Percentiles rank a stretch among this genome's conserved stretches.
These are phyloP conservation scores for Malus hybrid DNA, from an alignment of 331 rosid genomes.

Conservation along the genomic window DNA sequence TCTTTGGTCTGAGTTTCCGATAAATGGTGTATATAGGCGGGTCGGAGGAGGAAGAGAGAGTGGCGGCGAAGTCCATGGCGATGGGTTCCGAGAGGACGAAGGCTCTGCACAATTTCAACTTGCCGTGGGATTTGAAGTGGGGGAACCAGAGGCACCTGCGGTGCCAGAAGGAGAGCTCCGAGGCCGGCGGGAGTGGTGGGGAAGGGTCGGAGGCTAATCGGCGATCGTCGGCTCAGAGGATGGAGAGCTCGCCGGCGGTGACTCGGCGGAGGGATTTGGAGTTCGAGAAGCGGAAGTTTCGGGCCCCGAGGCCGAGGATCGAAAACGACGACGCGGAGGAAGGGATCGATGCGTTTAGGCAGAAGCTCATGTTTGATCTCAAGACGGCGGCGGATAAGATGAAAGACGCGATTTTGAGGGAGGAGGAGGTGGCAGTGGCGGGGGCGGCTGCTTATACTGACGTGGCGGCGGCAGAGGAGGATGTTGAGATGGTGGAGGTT, in stretches of 20 bases:
- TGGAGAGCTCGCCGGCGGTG: slow-evolving; percentile 22
- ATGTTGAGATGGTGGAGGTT: slow-evolving; percentile 1
- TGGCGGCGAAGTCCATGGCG: slow-evolving; percentile 42
- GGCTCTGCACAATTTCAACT: slow-evolving; percentile 83
- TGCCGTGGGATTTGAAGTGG: slow-evolving; percentile 76
- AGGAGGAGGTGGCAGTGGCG: slow-evolving; percentile 21
- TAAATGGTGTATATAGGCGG: slow-evolving; percentile 49
- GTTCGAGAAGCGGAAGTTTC: slow-evolving; percentile 27
- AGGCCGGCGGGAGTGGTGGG: background rate
- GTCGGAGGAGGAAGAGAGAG: slow-evolving; percentile 22
- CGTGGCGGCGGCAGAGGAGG: slow-evolving; percentile 8
- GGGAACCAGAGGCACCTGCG: slow-evolving; percentile 72
- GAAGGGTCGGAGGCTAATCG: slow-evolving; percentile 17
- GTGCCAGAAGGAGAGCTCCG: slow-evolving; percentile 51
- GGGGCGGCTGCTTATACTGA: background rate
- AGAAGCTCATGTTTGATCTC: slow-evolving; percentile 65
- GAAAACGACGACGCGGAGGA: slow-evolving; percentile 35
- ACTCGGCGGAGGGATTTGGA: slow-evolving; percentile 29
- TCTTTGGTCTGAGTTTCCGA: slow-evolving; percentile 1
- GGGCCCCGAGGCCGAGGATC: slow-evolving; percentile 27
- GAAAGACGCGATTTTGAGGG: slow-evolving; percentile 55
- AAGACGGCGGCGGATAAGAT: slow-evolving; percentile 50
- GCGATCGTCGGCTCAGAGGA: slow-evolving; percentile 28
- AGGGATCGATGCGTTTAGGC: slow-evolving; percentile 70
- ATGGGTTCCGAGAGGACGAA: slow-evolving; percentile 67